Evolutionary conservation across 2,329 filamentous ascomycete species (phyloP).

Genomic region (Samsoniella hepiali): DNA sequence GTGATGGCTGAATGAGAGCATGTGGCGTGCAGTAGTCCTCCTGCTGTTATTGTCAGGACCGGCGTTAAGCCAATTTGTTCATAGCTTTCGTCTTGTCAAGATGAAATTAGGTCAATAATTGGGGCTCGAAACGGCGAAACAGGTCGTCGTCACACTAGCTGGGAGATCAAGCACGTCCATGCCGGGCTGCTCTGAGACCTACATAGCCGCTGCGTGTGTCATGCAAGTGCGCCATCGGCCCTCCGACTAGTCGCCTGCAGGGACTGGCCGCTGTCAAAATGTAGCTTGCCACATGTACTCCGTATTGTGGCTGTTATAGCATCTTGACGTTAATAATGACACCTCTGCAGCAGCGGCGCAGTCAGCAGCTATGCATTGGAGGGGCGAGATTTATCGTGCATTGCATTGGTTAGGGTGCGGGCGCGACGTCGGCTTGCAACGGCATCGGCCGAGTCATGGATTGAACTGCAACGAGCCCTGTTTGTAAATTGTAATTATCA

Average conservation of each 20-base stretch:
- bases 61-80: background rate
- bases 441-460: slow-evolving; percentile 12
- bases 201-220: slow-evolving; percentile 42
- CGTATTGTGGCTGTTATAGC: background rate
- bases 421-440: slow-evolving; percentile 6
- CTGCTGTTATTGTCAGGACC: background rate
- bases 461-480: background rate
- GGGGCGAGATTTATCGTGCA: slow-evolving; percentile 14
- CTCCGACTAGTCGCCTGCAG: slow-evolving; percentile 13
- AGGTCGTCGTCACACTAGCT: slow-evolving; percentile 6
- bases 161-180: background rate
- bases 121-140: background rate
- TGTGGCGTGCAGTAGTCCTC: background rate
- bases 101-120: background rate
- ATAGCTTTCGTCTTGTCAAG: background rate
- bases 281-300: background rate
- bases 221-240: slow-evolving; percentile 39
- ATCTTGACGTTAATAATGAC: background rate
- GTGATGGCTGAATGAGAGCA: background rate
- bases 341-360: background rate
- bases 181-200: slow-evolving; percentile 28
- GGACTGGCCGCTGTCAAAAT: slow-evolving; percentile 8
- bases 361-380: background rate
- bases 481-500: background rate
- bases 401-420: slow-evolving; percentile 4